Evolutionary conservation across 352 stramenopile genomes (phyloP).

Genomic region (Phytophthora europaea): DNA sequence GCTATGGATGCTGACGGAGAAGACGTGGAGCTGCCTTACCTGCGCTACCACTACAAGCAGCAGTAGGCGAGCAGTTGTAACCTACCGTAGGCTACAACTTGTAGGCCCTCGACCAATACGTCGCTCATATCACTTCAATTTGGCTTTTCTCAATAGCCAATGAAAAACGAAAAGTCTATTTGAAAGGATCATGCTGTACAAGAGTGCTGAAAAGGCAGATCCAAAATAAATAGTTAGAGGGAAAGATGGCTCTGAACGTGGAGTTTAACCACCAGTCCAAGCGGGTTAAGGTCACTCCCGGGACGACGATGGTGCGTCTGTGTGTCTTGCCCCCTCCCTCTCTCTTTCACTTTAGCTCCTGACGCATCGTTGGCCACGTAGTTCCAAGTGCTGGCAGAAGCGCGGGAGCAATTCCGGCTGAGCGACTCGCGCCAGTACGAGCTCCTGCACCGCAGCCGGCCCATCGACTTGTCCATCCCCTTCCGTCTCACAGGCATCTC

Average conservation of each 20-base stretch:
- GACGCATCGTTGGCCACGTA: slow-evolving; percentile 23
- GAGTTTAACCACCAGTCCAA: slow-evolving; percentile 78
- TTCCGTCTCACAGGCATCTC: slow-evolving; percentile 89
- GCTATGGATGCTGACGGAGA: slow-evolving; percentile 96
- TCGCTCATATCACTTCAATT: not conserved
- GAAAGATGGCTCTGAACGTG: slow-evolving; percentile 78
- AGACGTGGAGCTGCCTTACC: slow-evolving; percentile 97
- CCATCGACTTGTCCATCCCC: slow-evolving; percentile 83
- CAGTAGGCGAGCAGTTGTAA: slow-evolving; percentile 20
- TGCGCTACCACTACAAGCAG: slow-evolving; percentile 90
- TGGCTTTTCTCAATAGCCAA: slow-evolving; percentile 13
- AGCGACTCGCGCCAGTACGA: slow-evolving; percentile 55
- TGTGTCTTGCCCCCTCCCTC: not conserved
- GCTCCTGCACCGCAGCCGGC: slow-evolving; percentile 69
- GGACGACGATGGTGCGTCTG: slow-evolving; percentile 74
- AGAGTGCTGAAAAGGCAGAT: not conserved
- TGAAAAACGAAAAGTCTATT: not conserved
- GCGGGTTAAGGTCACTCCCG: slow-evolving; percentile 79
- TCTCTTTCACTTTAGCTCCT: not conserved
- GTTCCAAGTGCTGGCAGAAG: slow-evolving; percentile 82
- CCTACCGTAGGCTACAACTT: too few species aligned
- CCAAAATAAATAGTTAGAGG: too few species aligned
- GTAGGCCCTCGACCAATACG: too few species aligned
- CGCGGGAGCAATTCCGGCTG: slow-evolving; percentile 66
- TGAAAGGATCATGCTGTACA: slow-evolving; percentile 9